Percentiles rank a stretch among this genome's conserved stretches.
Evolutionary conservation across 2,329 filamentous ascomycete genomes (phyloP).

Genomic region (Sporothrix phasma): DNA sequence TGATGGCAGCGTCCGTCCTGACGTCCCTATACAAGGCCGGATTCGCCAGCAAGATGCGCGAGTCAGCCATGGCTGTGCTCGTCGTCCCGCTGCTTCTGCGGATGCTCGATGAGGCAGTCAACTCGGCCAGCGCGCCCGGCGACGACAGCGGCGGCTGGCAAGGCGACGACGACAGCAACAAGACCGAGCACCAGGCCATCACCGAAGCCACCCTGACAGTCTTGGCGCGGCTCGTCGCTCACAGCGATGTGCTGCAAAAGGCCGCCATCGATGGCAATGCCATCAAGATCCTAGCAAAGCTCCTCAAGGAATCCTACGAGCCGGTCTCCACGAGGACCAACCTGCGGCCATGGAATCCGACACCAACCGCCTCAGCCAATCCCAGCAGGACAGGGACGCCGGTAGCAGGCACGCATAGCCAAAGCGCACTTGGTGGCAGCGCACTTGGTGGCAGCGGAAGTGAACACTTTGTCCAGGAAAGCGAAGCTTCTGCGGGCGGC

Average conservation of each 20-base stretch:
- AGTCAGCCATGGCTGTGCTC: slow-evolving; percentile 54
- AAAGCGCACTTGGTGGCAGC: not conserved
- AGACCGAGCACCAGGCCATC: slow-evolving; percentile 39
- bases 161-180: slow-evolving; percentile 30
- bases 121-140: slow-evolving; percentile 19
- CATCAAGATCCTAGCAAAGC: slow-evolving; percentile 36
- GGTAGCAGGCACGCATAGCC: slow-evolving; percentile 2
- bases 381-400: not conserved
- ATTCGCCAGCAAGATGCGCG: slow-evolving; percentile 53
- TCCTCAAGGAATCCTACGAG: slow-evolving; percentile 43
- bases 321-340: slow-evolving; percentile 29
- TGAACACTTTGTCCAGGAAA: not conserved
- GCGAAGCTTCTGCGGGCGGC: not conserved
- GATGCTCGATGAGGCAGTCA: slow-evolving; percentile 32
- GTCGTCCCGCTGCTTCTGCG: slow-evolving; percentile 62
- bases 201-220: slow-evolving; percentile 65
- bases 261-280: slow-evolving; percentile 61
- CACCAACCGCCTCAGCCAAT: slow-evolving; percentile 18
- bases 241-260: slow-evolving; percentile 70
- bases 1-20: slow-evolving; percentile 61
- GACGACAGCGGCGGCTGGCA: not conserved
- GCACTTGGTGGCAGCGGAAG: not conserved
- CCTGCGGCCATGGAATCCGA: slow-evolving; percentile 30
- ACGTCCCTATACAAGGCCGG: slow-evolving; percentile 60
- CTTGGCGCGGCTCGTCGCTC: slow-evolving; percentile 67